Evolutionary conservation across 164 flowering plant genomes (phyloP), one percentile per base, ranked within the genome.

Genomic region (Vitis cinerea): DNA sequence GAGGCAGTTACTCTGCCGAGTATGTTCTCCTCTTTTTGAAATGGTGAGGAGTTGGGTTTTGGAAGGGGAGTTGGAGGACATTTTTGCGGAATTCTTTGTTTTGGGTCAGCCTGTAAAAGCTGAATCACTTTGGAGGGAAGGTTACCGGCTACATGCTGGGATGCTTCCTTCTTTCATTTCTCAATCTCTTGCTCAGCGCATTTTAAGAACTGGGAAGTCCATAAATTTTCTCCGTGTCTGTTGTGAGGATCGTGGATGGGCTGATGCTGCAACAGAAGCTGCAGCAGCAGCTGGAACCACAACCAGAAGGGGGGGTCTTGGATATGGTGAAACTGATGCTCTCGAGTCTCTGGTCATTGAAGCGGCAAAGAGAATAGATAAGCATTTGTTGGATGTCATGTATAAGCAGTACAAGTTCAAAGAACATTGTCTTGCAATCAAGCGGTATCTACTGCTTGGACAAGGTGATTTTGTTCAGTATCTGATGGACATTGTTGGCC

Each of bases 381-480:
- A 86, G 71, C 99, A 90, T 85, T 75, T 96, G 72, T 67, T 96
- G 80, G 95, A 93, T 75, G 98, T 96, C 29, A 87, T 96, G 59
- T 85, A 89, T 73, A 87, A 80, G 55, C 75, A 77, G 67, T 96
- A 88, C 62, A 93, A 85, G 73, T 93, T 96, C 79, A 93, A 89
- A 76, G 97, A 96, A 61, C 99, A 96, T 72, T 96, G 99, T 62
- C 93, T 92, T 60, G 98, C 99, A 52, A 96, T 96, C 60, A 96
- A 96, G 84, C 84, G 97, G 8, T 96, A 96, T 79, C 77, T 96
- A 70, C 89, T 96, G 65, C 93, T 96, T 53, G 99, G 99, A 16
- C 99, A 93, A 77, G 99, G 99, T 66, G 99, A 96, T 85, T 96
- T 96, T 78, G 97, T 96, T 68, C 99, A 96, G 80, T 93, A 96